Percentiles rank a stretch among this genome's conserved stretches.
Evolutionary conservation across 202 grass and related monocot genomes (phyloP).

Genomic region (Panicum virgatum): DNA sequence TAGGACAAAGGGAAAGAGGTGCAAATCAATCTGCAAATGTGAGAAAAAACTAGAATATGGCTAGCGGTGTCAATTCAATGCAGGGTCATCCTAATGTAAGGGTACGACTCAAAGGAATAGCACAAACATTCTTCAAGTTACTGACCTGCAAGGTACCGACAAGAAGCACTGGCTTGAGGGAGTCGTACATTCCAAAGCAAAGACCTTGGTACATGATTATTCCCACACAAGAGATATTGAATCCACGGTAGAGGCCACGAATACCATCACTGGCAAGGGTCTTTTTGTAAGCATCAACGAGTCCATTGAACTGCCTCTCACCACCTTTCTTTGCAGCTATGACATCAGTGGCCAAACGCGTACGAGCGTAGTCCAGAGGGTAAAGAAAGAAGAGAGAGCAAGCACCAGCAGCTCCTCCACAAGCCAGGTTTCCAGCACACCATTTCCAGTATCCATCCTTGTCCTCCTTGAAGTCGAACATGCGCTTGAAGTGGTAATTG

Average conservation of each 20-base stretch:
- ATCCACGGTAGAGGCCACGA: conserved; percentile 60
- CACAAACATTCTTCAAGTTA: neutral
- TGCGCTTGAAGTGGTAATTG: conserved; percentile 73
- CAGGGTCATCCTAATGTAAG: neutral
- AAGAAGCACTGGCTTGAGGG: conserved; percentile 64
- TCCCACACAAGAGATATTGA: conserved; percentile 65
- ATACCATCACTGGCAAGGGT: conserved; percentile 55
- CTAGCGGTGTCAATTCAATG: neutral
- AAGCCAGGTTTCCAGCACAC: conserved; percentile 68
- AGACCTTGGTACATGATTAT: conserved; percentile 68
- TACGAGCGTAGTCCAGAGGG: conserved; percentile 62
- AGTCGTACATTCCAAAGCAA: conserved; percentile 75
- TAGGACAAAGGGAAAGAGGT: neutral
- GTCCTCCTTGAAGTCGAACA: conserved; percentile 80
- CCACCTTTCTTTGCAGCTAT: conserved; percentile 66
- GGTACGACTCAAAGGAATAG: neutral
- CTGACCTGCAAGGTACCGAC: conserved; percentile 49
- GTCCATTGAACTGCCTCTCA: conserved; percentile 60
- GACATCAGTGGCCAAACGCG: conserved; percentile 58
- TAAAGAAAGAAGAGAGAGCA: conserved; percentile 72
- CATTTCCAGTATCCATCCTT: conserved; percentile 77
- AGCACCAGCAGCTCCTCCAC: conserved; percentile 69
- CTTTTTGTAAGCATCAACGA: conserved; percentile 68
- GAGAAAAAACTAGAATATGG: neutral
- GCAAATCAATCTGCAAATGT: conserved; percentile 5